A percentile compares a stretch with the other conserved stretches of the same genome.
Evolutionary conservation across 192 early-diverging fungal genomes (phyloP).

Genomic region (Podila minutissima): DNA sequence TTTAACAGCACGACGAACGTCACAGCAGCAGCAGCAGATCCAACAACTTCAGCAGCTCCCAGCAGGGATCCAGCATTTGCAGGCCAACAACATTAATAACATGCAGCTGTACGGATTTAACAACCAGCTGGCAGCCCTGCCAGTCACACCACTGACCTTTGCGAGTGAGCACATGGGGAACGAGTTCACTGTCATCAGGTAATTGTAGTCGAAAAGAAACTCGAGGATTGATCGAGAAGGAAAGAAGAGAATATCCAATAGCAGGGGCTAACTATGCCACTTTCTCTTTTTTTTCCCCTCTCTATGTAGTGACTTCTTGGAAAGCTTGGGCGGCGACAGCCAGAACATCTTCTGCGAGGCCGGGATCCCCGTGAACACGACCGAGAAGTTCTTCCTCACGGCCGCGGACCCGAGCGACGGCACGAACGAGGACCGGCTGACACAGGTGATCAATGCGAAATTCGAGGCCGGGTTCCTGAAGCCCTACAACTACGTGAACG

Average conservation of each 20-base stretch:
- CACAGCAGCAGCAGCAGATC: slow-evolving; percentile 16
- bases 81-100: slow-evolving; percentile 3
- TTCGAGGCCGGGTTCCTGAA: slow-evolving; percentile 95
- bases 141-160: slow-evolving; percentile 71
- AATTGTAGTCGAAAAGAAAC: not conserved
- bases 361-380: slow-evolving; percentile 58
- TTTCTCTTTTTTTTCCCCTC: not conserved
- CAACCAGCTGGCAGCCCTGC: slow-evolving; percentile 28
- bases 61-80: slow-evolving; percentile 2
- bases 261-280: not conserved
- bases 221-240: no score
- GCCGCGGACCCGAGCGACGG: slow-evolving; percentile 93
- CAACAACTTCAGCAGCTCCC: slow-evolving; percentile 14
- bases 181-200: slow-evolving; percentile 81
- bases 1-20: slow-evolving; percentile 6
- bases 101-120: slow-evolving; percentile 29
- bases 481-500: slow-evolving; percentile 96
- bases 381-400: slow-evolving; percentile 90
- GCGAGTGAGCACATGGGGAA: slow-evolving; percentile 82
- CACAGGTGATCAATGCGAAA: slow-evolving; percentile 93
- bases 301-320: slow-evolving; percentile 65
- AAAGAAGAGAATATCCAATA: not conserved
- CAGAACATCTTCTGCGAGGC: slow-evolving; percentile 29
- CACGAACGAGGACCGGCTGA: slow-evolving; percentile 88
- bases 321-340: slow-evolving; percentile 53